Conservation (phyloP, 225 moss, liverwort and hornwort genomes). For the Takakia lepidozioides region DNA sequence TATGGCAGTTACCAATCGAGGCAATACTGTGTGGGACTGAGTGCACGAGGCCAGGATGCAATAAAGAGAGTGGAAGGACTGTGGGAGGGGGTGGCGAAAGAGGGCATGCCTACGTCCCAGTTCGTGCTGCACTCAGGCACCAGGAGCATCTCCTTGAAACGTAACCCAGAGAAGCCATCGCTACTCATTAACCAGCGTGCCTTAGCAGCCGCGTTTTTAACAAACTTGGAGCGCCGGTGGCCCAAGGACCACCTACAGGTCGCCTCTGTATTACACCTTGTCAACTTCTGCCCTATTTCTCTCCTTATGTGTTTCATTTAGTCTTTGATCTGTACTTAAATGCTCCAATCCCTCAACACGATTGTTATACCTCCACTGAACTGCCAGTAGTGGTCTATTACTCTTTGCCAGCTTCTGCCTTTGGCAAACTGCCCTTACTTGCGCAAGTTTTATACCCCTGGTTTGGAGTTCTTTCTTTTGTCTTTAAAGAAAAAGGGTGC, state of each 20-base stretch:
- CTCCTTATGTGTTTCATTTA: too few species aligned
- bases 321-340: too few species aligned
- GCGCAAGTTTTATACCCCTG: too few species aligned
- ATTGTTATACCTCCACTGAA: too few species aligned
- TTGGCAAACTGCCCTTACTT: too few species aligned
- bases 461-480: too few species aligned
- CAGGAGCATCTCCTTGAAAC: slow-evolving; percentile 37
- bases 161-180: slow-evolving; percentile 53
- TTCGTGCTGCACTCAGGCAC: slow-evolving; percentile 42
- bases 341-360: too few species aligned
- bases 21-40: slow-evolving; percentile 50
- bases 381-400: too few species aligned
- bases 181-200: slow-evolving; percentile 49
- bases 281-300: slow-evolving; percentile 6
- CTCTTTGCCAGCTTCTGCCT: too few species aligned
- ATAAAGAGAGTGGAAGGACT: slow-evolving; percentile 39
- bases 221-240: slow-evolving; percentile 36
- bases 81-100: slow-evolving; percentile 41
- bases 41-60: slow-evolving; percentile 43
- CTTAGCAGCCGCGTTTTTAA: slow-evolving; percentile 33
- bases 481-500: too few species aligned
- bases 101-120: slow-evolving; percentile 49
- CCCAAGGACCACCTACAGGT: slow-evolving; percentile 40
- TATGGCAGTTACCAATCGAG: slow-evolving; percentile 34
- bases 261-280: slow-evolving; percentile 8